A percentile compares a stretch with the other conserved stretches of the same genome.
Evolutionary conservation across 1,284 basidiomycete species (phyloP).

Genomic region (Prillingera fragicola): DNA sequence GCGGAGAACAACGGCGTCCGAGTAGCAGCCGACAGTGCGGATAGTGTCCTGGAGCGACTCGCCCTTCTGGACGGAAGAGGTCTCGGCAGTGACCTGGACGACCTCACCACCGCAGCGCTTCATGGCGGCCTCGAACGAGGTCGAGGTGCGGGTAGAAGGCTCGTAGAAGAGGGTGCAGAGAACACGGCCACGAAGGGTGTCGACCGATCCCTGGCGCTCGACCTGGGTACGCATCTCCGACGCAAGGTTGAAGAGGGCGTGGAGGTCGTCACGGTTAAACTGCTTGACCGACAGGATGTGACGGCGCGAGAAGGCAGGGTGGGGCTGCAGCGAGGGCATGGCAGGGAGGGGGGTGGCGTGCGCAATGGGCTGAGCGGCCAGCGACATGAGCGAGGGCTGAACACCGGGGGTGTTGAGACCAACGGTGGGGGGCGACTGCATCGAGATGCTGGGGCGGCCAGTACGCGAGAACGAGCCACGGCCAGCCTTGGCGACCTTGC

Average conservation of each 20-base stretch:
- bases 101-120: conserved; percentile 95
- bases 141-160: conserved; percentile 89
- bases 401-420: conserved; percentile 20
- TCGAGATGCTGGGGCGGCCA: conserved; percentile 33
- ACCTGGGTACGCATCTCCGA: conserved; percentile 96
- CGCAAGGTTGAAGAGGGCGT: conserved; percentile 90
- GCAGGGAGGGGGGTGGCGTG: conserved; percentile 40
- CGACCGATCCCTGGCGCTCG: conserved; percentile 82
- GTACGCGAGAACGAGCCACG: conserved; percentile 43
- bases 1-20: conserved; percentile 88
- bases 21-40: conserved; percentile 91
- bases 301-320: conserved; percentile 72
- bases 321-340: conserved; percentile 53
- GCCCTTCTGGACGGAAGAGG: conserved; percentile 88
- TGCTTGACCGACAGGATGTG: conserved; percentile 95
- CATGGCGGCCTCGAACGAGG: conserved; percentile 99
- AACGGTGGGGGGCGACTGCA: conserved; percentile 11
- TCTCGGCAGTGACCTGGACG: conserved; percentile 72
- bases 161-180: conserved; percentile 98
- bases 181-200: conserved; percentile 85
- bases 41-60: conserved; percentile 92
- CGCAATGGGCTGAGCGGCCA: conserved; percentile 20
- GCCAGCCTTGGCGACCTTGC: conserved; percentile 18
- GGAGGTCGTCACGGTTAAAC: conserved; percentile 82
- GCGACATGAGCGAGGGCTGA: conserved; percentile 40